Base-by-base conservation (phyloP, 2,329 filamentous ascomycete genomes). In the Colletotrichum scovillei region DNA sequence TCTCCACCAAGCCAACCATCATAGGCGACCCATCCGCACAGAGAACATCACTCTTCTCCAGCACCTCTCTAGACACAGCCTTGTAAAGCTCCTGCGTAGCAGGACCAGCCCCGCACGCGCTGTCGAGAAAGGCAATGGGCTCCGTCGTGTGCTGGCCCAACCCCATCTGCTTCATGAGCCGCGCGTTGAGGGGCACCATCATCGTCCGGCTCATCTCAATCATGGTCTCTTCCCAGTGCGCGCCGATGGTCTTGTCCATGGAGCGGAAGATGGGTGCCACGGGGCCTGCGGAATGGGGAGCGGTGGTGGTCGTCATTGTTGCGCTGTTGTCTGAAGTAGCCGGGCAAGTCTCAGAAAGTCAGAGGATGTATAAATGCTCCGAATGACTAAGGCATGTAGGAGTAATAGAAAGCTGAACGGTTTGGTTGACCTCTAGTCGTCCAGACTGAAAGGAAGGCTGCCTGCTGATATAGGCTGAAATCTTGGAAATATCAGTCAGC, bases 71-170 rank as follows among this genome's bases (percentile, higher is more conserved):
- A 0, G 38, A 2, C 38, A 42, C 38, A 19, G 3, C 38, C 12
- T 42, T 42, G 69, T 88, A 84, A 16, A 90, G 76, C 30, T 85
- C 78, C 9, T 85, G 83, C 1, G 85, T 85, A 14, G 89, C 81
- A 19, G 88, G 82, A 0, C 88, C 89, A 4, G 83, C 82, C 0
- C 89, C 89, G 68, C 88, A 90, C 7, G 86, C 88, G 74, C 85
- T 85, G 71, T 91, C 89, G 12, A 91, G 77, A 28, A 90, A 75
- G 3, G 63, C 60, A 60, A 87, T 79, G 0, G 85, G 83, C 6
- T 74, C 74, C 11, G 64, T 71, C 2, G 65, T 66, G 11, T 66
- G n/a, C 42, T 46, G 38, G 11, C 38, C 66, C 5, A 82, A 72
- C 0, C 75, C 76, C 78, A 82, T 79, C 38, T 80, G 80, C 1